phyloP scores from a whole-genome alignment of 2,329 filamentous ascomycete species.

The Alternaria viburni region DNA sequence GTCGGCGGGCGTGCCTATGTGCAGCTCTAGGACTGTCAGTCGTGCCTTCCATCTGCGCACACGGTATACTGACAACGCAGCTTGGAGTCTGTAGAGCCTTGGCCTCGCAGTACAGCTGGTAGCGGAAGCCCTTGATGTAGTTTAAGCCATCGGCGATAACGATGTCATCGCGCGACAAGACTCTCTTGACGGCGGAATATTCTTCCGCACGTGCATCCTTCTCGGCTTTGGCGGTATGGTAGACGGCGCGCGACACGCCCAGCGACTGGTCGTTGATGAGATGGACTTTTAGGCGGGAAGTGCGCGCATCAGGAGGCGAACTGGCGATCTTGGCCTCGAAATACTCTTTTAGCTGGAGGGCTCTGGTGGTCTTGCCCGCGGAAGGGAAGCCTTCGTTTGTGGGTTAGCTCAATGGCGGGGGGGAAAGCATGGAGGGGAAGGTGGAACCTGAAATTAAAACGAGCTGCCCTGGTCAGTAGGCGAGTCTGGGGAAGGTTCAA shows the following conservation, averaged over 20 bases:
- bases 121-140: conserved; percentile 90
- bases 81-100: conserved; percentile 78
- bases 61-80: conserved; percentile 65
- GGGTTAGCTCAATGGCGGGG: conserved; percentile 54
- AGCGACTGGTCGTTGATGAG: conserved; percentile 76
- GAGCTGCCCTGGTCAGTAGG: conserved; percentile 54
- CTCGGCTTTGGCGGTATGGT: conserved; percentile 78
- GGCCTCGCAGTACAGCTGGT: conserved; percentile 84
- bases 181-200: conserved; percentile 79
- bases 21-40: conserved; percentile 56
- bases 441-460: conserved; percentile 59
- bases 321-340: conserved; percentile 65
- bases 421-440: conserved; percentile 3
- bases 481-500: conserved; percentile 12
- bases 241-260: conserved; percentile 72
- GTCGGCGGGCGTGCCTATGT: conserved; percentile 63
- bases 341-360: conserved; percentile 68
- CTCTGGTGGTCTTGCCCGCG: conserved; percentile 67
- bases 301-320: conserved; percentile 52
- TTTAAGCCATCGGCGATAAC: conserved; percentile 82
- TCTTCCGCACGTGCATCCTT: conserved; percentile 81
- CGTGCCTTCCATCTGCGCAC: not conserved
- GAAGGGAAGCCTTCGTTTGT: conserved; percentile 67
- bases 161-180: conserved; percentile 73
- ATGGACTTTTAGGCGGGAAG: conserved; percentile 67